Conservation (phyloP, 2,329 filamentous ascomycete species). For the Chrysoporthe austroafricana region DNA sequence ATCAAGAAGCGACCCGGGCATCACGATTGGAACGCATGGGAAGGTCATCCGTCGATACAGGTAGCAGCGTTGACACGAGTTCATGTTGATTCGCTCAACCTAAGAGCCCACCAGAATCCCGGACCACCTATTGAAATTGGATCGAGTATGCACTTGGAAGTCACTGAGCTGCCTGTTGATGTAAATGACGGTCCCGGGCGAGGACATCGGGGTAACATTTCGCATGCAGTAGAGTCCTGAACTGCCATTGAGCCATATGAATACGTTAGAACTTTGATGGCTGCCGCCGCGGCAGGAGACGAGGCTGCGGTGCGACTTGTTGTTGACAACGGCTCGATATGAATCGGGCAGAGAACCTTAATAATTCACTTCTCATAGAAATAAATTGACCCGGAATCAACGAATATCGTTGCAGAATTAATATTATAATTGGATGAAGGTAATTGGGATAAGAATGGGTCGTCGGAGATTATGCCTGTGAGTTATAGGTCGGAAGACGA, state of each 20-base stretch:
- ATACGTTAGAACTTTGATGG: not conserved
- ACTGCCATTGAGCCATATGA: not conserved
- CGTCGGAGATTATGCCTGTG: not conserved
- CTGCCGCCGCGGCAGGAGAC: not conserved
- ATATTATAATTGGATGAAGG: not conserved
- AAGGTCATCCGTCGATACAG: not conserved
- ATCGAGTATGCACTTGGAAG: not conserved
- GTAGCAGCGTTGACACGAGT: too few species aligned
- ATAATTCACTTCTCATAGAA: not conserved
- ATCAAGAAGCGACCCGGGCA: not conserved
- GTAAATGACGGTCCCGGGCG: not conserved
- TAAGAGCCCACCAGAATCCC: not conserved
- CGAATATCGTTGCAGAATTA: not conserved
- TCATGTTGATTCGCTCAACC: not conserved
- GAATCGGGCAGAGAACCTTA: not conserved
- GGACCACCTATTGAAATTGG: not conserved
- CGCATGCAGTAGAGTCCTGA: not conserved
- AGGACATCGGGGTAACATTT: not conserved
- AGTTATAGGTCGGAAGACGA: not conserved
- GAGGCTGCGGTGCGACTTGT: not conserved
- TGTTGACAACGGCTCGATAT: not conserved
- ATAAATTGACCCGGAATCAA: not conserved
- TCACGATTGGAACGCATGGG: not conserved
- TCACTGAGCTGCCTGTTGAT: not conserved
- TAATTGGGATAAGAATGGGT: not conserved